Base-by-base conservation (phyloP, 495 filamentous ascomycete genomes). In the Pseudevernia furfuracea region DNA sequence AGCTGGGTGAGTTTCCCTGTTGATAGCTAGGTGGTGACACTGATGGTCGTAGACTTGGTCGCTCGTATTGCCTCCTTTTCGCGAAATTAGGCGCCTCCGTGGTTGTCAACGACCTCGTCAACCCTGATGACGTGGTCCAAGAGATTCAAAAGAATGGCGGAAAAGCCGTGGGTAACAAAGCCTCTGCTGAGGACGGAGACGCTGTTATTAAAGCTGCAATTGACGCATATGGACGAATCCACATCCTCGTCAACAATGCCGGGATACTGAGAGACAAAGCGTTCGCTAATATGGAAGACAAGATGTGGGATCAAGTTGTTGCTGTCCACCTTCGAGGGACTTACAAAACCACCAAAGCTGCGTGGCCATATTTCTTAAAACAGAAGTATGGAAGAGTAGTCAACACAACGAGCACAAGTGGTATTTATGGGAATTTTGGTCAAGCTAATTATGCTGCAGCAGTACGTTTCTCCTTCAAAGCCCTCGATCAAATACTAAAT, bases 401-500 rank as follows among this genome's bases (percentile, higher is more conserved):
- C 74, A 98, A 98, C 81, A 98, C 94, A 63, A 91, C 94, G 21
- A 95, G 89, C 57, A 96, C 94, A 44, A 92, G 89, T 73, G 94
- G 94, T 77, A 97, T 98, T 77, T 98, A 98, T 71, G 94, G 94
- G 68, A 98, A 96, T 82, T 98, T 98, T 70, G 94, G 94, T 62
- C 94, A 98, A 79, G 92, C 94, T 70, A 97, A 98, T 80, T 98
- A 98, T 75, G 86, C 94, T 60, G 89, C 93, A 60, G 94, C 95
- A 25, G 85, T 88, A 84, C 75, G 85, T 78, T n/a, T 38, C 9
- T 58, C 60, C 8, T 41, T 59, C 32, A 17, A 39, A 41, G 3
- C 37, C n/a, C 19, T 58, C 14, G 21, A 23, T 34, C 55, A 23
- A 38, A 39, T 55, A 60, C 69, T 73, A 65, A 74, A 37, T 17